Evolutionary conservation across 2,329 filamentous ascomycete genomes (phyloP), one percentile per base, ranked within the genome.

Genomic region (Triangularia verruculosa): DNA sequence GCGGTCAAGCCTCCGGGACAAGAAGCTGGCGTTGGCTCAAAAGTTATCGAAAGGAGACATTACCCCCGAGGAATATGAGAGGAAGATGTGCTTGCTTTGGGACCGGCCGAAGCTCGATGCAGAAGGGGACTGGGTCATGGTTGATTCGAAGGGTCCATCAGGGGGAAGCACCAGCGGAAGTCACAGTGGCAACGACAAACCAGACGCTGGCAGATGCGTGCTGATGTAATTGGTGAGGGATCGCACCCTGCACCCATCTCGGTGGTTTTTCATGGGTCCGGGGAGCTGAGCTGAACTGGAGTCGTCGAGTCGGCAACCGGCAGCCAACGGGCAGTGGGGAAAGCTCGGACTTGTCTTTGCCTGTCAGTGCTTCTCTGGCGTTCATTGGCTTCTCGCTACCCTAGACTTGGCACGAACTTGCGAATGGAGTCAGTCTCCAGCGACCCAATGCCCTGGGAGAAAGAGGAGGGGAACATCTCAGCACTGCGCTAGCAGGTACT

Each of bases 321-420:
- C 39, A 47, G 12, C 39, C 39, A 17, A 13, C 4, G 7, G 30
- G 30, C 4, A n/a, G 39, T n/a, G 34, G 34, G 34, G 34, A n/a
- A 8, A n/a, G 34, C 34, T 43, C 34, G 34, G 34, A 43, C 34
- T 20, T 47, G 39, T 11, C 5, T 12, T 6, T 32, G 5, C 30
- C 30, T 32, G 30, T 32, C 9, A 32, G 30, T 12, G 30, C 30
- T 32, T 12, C 2, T 20, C n/a, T 47, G 20, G 39, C 39, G 39
- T 17, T 43, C 15, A 12, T 28, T n/a, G 39, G 39, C 28, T 30
- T 30, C 28, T 34, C 20, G 28, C 24, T 58, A 43, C 56, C 56
- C 56, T 32, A 47, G 56, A 58, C 56, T 58, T 58, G 56, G 56
- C 56, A 43, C 32, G 13, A 24, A 47, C 30, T 28, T 47, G n/a